A percentile compares a stretch with the other conserved stretches of the same genome.
Evolutionary conservation across 371 early-diverging fungal genomes (phyloP).

Genomic region (Spraguea lophii): DNA sequence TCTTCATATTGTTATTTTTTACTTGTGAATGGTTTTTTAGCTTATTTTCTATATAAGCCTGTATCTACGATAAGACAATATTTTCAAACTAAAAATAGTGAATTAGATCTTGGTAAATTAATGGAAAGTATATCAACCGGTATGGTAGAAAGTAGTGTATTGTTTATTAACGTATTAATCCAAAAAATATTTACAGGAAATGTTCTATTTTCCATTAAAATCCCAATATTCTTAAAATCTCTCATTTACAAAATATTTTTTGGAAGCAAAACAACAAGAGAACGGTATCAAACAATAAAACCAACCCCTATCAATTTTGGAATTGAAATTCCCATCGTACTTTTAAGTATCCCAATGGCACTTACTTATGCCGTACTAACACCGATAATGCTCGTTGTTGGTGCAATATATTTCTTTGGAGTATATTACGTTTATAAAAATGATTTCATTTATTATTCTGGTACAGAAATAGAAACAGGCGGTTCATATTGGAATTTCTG

Average conservation of each 20-base stretch:
- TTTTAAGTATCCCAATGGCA: conserved; percentile 44
- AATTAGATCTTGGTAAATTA: conserved; percentile 5
- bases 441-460: conserved; percentile 42
- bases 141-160: conserved; percentile 26
- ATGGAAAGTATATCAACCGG: conserved; percentile 12
- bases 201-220: conserved; percentile 35
- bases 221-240: conserved; percentile 25
- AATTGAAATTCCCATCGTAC: conserved; percentile 36
- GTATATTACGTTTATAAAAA: conserved; percentile 39
- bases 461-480: conserved; percentile 44
- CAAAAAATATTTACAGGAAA: conserved; percentile 38
- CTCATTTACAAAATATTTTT: conserved; percentile 10
- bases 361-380: conserved; percentile 37
- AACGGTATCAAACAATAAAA: conserved; percentile 11
- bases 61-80: too few relatives aligned
- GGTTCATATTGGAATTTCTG: conserved; percentile 39
- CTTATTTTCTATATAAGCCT: too few relatives aligned
- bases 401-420: conserved; percentile 33
- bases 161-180: conserved; percentile 45
- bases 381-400: conserved; percentile 41
- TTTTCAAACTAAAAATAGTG: too few relatives aligned
- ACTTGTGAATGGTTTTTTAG: conserved; percentile 46
- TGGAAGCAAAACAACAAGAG: conserved; percentile 23
- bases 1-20: conserved; percentile 38
- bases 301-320: conserved; percentile 41